Evolutionary conservation across 2,329 filamentous ascomycete species (phyloP), one percentile per base, ranked within the genome.

Genomic region (Rhynchosporium secalis): DNA sequence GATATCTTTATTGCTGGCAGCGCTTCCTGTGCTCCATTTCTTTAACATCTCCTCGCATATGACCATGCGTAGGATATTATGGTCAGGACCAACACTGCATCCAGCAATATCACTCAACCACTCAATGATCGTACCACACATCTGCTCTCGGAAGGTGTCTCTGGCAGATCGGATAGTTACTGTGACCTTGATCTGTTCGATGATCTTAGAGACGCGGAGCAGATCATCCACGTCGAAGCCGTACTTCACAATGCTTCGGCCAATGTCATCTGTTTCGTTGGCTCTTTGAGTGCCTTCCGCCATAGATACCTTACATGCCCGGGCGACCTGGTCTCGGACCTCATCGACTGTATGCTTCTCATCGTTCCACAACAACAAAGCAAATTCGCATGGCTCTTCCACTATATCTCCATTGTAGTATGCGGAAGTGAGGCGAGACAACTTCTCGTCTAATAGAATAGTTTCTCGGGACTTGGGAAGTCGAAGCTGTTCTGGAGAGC

Each of bases 321-420:
- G 85, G 3, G 91, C 90, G 28, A 99, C 91, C 74, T 98, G 94
- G 62, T 96, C 87, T 68, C 88, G 83, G 5, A 99, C 94, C 74
- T 99, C 95, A 52, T 87, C 85, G 48, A 98, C 88, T 0, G 95
- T 99, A 74, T 99, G 95, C 76, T 99, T 99, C 78, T 99, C 95
- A 68, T 99, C 95, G 70, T 99, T 99, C 95, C 95, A 99, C 4
- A 99, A 80, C 15, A 97, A 80, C 49, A 99, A 79, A 4, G 91
- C 89, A 75, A 89, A 99, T 70, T 96, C 91, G 12, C 85, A 85
- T 29, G 88, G 82, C 2, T 85, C 80, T 61, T 88, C 84, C 6
- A 77, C 73, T 43, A 85, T 79, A 69, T 90, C 86, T 1, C 84
- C 85, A 40, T 67, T 83, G 80, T 93, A 95, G 76, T 92, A 93